Base-by-base conservation (phyloP, 2,329 filamentous ascomycete genomes). In the Cladosporium sp. region DNA sequence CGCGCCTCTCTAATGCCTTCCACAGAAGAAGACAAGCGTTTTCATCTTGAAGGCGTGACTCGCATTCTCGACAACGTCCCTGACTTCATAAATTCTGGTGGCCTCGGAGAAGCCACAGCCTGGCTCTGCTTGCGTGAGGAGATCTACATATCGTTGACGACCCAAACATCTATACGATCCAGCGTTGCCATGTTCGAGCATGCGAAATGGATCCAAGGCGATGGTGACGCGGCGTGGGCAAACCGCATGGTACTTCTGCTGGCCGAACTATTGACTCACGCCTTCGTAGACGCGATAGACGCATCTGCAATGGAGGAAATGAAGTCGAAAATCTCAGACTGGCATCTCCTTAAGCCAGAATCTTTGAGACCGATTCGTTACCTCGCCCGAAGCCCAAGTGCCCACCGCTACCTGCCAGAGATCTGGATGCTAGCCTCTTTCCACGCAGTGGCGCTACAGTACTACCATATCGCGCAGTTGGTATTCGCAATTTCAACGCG, bases 41-140 rank as follows among this genome's bases (percentile, higher is more conserved):
- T 70, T 40, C 72, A 77, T 52, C 71, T 75, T 13, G 68, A 72
- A 28, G 74, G 74, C 1, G 71, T 71, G 2, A 68, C 71, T 0
- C 70, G 71, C 7, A 71, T 76, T 0, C 64, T 77, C 0, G 73
- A 74, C 48, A 70, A 65, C 7, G 73, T 74, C 4, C 70, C 73
- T 0, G 65, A 70, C 1, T 74, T 75, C 22, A 70, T 70, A 2
- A 65, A 67, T 3, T 66, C 72, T 28, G 74, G 74, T 8, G 74
- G 73, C 1, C 64, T 77, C 7, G 70, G 74, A 4, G 74, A 76
- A 48, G 73, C 73, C 0, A 71, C 73, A 1, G 70, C 68, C 50
- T 76, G 73, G 73, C 70, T 76, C 0, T 74, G 72, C 28, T 65
- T 77, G 24, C 67, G 73, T 5, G 73, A 76, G 58, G 72, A 74